Percentiles rank a stretch among this genome's conserved stretches.
phyloP scores from a whole-genome alignment of 1,139 yeast genomes.

The Yamadazyma blattariae region DNA sequence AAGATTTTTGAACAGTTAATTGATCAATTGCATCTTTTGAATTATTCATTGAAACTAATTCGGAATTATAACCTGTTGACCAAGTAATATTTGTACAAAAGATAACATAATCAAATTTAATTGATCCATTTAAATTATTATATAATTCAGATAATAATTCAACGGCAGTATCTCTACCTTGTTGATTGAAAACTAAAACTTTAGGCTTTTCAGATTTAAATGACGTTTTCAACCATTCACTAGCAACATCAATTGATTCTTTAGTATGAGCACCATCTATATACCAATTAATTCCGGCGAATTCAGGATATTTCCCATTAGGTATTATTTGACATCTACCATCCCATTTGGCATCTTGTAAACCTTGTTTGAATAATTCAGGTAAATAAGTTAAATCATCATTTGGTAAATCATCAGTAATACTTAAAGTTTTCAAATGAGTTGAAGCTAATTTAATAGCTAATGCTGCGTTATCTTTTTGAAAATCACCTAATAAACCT shows the following conservation, averaged over 20 bases:
- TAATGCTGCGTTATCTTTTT: constrained; percentile 79
- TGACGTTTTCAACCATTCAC: constrained; percentile 65
- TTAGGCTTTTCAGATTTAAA: constrained; percentile 23
- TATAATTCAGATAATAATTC: constrained; percentile 57
- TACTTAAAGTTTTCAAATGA: constrained; percentile 54
- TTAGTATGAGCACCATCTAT: constrained; percentile 96
- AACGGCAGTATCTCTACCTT: constrained; percentile 77
- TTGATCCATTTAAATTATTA: constrained; percentile 29
- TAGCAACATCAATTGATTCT: constrained; percentile 79
- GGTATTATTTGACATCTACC: constrained; percentile 85
- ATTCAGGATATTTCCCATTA: constrained; percentile 28
- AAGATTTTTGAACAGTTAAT: constrained; percentile 73
- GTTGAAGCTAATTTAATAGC: constrained; percentile 73
- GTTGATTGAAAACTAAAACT: constrained; percentile 85
- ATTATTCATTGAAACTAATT: constrained; percentile 80
- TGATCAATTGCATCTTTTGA: constrained; percentile 75
- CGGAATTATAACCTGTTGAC: constrained; percentile 83
- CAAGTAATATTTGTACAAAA: constrained; percentile 93
- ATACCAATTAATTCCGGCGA: constrained; percentile 61
- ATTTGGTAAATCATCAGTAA: constrained; percentile 22
- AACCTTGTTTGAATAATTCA: constrained; percentile 57
- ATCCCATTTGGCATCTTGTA: constrained; percentile 77
- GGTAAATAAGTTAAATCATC: constrained; percentile 44
- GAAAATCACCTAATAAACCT: constrained; percentile 89
- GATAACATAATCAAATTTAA: constrained; percentile 67